These are phyloP conservation scores for Ustilago tritici DNA, from an alignment of 1,284 basidiomycete genomes.

Conservation along the genomic window DNA sequence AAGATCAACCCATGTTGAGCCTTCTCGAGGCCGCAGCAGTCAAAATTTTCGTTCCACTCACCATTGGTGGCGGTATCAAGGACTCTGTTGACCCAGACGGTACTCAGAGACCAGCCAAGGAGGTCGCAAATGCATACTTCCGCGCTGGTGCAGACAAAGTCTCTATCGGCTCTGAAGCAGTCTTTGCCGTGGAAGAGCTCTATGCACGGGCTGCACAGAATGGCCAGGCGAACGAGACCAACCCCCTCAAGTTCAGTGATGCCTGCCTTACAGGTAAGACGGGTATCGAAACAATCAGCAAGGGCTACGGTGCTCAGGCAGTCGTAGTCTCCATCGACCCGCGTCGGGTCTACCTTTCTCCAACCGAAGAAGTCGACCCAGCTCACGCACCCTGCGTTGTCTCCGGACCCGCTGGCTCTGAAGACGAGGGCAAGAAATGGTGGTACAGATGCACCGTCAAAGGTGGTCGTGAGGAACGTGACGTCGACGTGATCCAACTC, in stretches of 20 bases:
- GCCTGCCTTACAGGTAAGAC: constrained; percentile 72
- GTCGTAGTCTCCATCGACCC: constrained; percentile 99
- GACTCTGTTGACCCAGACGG: constrained; percentile 96
- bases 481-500: constrained; percentile 91
- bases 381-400: constrained; percentile 67
- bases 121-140: constrained; percentile 96
- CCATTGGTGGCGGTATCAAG: constrained; percentile 98
- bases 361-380: constrained; percentile 71
- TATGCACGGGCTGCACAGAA: constrained; percentile 78
- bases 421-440: constrained; percentile 77
- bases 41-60: constrained; percentile 95
- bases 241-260: constrained; percentile 55
- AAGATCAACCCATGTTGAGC: constrained; percentile 97
- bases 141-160: constrained; percentile 97
- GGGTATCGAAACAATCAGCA: constrained; percentile 92
- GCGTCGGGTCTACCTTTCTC: constrained; percentile 84
- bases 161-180: constrained; percentile 94
- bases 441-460: constrained; percentile 99
- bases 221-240: constrained; percentile 71
- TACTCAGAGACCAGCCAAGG: constrained; percentile 84
- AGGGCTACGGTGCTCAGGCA: constrained; percentile 92
- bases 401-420: constrained; percentile 72
- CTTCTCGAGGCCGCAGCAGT: constrained; percentile 91
- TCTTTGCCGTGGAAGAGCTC: constrained; percentile 89
- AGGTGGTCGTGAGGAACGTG: constrained; percentile 88